These are phyloP conservation scores for Coemansia sp. DNA, from an alignment of 192 early-diverging fungal species.

Conservation along the genomic window DNA sequence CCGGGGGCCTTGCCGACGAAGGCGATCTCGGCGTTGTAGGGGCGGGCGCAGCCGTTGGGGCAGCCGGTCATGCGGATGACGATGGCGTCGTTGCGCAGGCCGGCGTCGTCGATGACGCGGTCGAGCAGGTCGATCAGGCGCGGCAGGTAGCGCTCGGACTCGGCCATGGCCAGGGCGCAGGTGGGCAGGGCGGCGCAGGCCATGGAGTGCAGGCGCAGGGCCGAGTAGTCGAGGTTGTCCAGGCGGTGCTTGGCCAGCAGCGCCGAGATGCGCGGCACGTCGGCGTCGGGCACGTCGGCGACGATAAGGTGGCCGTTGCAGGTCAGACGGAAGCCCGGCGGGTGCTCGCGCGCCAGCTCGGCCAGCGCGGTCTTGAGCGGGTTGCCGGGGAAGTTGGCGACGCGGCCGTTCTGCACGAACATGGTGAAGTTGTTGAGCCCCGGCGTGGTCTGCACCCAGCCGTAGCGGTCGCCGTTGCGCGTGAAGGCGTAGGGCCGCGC, in stretches of 20 bases:
- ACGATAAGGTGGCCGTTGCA: conserved; percentile 93
- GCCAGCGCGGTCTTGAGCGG: conserved; percentile 75
- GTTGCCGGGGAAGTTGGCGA: conserved; percentile 75
- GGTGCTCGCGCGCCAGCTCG: conserved; percentile 70
- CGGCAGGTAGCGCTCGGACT: conserved; percentile 94
- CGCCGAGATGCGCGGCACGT: conserved; percentile 54
- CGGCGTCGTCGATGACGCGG: conserved; percentile 70
- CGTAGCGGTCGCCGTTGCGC: conserved; percentile 92
- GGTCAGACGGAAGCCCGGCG: conserved; percentile 81
- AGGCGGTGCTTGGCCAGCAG: conserved; percentile 68
- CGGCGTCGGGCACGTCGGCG: conserved; percentile 67
- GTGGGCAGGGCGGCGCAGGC: conserved; percentile 95
- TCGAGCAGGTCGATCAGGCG: conserved; percentile 79
- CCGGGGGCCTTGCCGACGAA: conserved; percentile 95
- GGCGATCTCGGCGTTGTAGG: conserved; percentile 91
- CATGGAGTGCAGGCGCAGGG: conserved; percentile 86
- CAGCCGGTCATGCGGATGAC: conserved; percentile 98
- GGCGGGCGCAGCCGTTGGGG: conserved; percentile 96
- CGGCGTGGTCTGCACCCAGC: conserved; percentile 61
- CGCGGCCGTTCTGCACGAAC: conserved; percentile 89
- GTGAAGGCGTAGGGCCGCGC: conserved; percentile 75
- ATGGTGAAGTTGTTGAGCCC: conserved; percentile 70
- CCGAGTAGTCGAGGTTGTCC: conserved; percentile 78
- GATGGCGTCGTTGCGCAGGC: conserved; percentile 84
- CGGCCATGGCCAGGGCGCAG: conserved; percentile 94